These are phyloP conservation scores for Pichia sp. DNA, from an alignment of 1,139 yeast species.

Conservation along the genomic window DNA sequence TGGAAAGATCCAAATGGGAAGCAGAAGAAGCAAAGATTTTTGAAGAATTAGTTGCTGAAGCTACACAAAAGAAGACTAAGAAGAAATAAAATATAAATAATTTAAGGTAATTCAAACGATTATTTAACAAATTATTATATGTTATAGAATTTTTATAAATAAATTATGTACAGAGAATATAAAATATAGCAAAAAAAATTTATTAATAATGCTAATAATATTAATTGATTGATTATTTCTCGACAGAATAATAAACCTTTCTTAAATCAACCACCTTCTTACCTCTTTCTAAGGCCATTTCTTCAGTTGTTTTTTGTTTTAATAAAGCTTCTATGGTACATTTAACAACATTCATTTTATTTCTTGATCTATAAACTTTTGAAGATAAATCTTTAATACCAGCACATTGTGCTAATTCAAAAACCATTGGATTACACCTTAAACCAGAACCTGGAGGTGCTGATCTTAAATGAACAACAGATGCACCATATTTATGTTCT, in stretches of 20 bases:
- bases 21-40: conserved; percentile 88
- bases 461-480: conserved; percentile 70
- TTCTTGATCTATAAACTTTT: conserved; percentile 85
- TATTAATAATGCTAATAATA: conserved; percentile 7
- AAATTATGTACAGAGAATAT: conserved; percentile 11
- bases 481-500: conserved; percentile 81
- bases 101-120: not conserved
- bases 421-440: conserved; percentile 84
- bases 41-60: conserved; percentile 89
- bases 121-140: not conserved
- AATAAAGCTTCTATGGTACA: conserved; percentile 81
- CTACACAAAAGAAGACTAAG: conserved; percentile 71
- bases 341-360: conserved; percentile 90
- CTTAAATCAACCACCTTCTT: conserved; percentile 91
- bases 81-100: conserved; percentile 22
- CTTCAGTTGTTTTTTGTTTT: conserved; percentile 76
- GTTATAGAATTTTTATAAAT: not conserved
- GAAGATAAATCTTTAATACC: conserved; percentile 94
- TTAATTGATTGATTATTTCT: conserved; percentile 8
- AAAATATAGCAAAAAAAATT: not conserved
- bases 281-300: conserved; percentile 88
- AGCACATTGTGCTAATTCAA: conserved; percentile 88
- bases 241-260: conserved; percentile 69
- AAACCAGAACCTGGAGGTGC: conserved; percentile 95
- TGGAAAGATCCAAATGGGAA: conserved; percentile 73